Conservation (phyloP, 164 flowering plant genomes). For the Annona squamosa region DNA sequence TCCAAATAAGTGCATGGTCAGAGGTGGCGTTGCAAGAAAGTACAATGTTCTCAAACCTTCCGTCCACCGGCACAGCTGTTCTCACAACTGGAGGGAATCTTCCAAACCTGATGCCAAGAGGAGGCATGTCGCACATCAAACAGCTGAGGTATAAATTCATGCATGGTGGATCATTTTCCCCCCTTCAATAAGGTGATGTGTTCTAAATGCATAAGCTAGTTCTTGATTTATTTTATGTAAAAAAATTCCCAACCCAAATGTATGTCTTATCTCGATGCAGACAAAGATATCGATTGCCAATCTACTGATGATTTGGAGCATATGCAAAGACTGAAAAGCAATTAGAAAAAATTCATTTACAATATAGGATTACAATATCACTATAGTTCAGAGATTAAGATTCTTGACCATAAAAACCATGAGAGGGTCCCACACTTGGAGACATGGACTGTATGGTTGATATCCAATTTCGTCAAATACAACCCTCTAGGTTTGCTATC, state of each 20-base stretch:
- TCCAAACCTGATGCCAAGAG: slow-evolving; percentile 37
- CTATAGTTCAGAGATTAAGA: neutral
- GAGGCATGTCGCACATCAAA: neutral
- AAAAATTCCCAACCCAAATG: neutral
- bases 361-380: neutral
- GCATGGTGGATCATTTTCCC: neutral
- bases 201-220: neutral
- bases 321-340: neutral
- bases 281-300: neutral
- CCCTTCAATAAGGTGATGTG: neutral
- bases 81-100: slow-evolving; percentile 57
- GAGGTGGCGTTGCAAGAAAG: slow-evolving; percentile 65
- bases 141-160: neutral
- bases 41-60: slow-evolving; percentile 64
- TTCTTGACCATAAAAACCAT: neutral
- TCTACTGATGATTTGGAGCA: neutral
- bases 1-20: slow-evolving; percentile 65
- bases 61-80: slow-evolving; percentile 78
- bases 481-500: neutral
- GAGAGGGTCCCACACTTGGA: neutral
- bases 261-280: neutral
- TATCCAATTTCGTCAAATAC: too few species aligned
- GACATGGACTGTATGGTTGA: too few species aligned
- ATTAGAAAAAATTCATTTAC: neutral
- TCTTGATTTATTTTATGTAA: neutral